Evolutionary conservation across 202 grass and related monocot genomes (phyloP).

Genomic region (Hordeum pubiflorum): DNA sequence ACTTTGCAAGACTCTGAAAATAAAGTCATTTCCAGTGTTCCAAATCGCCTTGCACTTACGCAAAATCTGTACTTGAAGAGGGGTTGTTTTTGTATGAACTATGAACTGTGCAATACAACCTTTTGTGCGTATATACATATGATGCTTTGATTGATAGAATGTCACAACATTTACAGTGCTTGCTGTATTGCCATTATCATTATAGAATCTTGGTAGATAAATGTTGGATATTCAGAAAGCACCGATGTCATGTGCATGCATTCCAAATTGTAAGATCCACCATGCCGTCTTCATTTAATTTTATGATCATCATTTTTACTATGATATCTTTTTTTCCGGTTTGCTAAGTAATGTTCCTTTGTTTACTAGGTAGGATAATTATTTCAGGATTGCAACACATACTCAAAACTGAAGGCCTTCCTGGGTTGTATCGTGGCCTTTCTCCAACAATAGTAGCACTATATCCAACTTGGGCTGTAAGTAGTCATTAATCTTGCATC

Average conservation of each 20-base stretch:
- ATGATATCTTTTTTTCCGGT: neutral
- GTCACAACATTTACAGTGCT: neutral
- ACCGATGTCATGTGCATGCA: neutral
- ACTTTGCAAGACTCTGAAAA: too few relatives aligned
- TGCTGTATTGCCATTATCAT: neutral
- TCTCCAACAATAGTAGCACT: slow-evolving; percentile 77
- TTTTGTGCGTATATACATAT: neutral
- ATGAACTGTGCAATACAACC: neutral
- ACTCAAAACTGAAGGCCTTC: slow-evolving; percentile 69
- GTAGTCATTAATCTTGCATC: slow-evolving; percentile 28
- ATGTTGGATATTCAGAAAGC: neutral
- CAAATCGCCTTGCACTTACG: too few relatives aligned
- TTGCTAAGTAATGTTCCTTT: slow-evolving; percentile 26
- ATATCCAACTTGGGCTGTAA: slow-evolving; percentile 85
- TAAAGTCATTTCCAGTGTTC: too few relatives aligned
- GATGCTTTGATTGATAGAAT: neutral
- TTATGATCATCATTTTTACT: slow-evolving; percentile 4
- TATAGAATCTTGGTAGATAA: neutral
- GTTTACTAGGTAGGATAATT: slow-evolving; percentile 59
- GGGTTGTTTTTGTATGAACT: neutral
- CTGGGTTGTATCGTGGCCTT: slow-evolving; percentile 81
- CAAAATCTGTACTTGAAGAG: neutral
- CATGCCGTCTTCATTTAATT: neutral
- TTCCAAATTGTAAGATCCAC: neutral
- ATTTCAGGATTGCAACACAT: slow-evolving; percentile 71